Base-by-base conservation (phyloP, 2,329 filamentous ascomycete genomes). In the Cephalotrichum gorgonifer region DNA sequence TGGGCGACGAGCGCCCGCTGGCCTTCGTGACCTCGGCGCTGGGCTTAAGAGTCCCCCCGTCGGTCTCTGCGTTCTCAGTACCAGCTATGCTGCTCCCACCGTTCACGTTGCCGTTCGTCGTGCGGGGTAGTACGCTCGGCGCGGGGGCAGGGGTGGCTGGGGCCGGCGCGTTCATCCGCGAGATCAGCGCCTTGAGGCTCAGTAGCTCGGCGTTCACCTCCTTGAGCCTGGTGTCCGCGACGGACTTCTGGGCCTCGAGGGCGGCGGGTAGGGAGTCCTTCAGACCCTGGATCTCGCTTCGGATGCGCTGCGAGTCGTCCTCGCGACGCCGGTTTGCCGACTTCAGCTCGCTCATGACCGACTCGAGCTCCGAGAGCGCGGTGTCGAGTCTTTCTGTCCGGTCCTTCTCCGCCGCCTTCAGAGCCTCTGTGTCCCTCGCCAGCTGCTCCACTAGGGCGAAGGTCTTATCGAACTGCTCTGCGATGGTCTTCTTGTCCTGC, bases 371-470 rank as follows among this genome's bases (percentile, higher is more conserved):
- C 4, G 78, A 73, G 12, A 98, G 75, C 2, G 91, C 85, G 44
- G 74, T 74, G 62, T 98, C 93, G 6, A 98, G 71, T 53, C 85
- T 82, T 59, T 89, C 83, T 9, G 88, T 95, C 52, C 93, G 80
- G 51, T 86, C 77, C 62, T 89, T 77, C 71, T 98, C 93, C 0
- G 90, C 85, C 4, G 80, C 76, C 69, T 98, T 98, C 52, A 98
- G 78, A 8, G 82, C 78, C 48, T 89, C 82, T 1, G 93, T 98
- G 64, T 98, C 94, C 57, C 88, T 86, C 33, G 87, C 81, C 1
- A 98, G 78, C 62, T 97, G 93, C 52, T 98, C 93, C 11, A 98
- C 83, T 14, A 97, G 77, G 17, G 84, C 75, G 63, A 98, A 98
- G 2, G 91, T 88, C 59, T 86, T 87, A 57, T 93, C 86, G 65